phyloP scores from a whole-genome alignment of 176 grass and related monocot species.

The Alopecurus myosuroides region DNA sequence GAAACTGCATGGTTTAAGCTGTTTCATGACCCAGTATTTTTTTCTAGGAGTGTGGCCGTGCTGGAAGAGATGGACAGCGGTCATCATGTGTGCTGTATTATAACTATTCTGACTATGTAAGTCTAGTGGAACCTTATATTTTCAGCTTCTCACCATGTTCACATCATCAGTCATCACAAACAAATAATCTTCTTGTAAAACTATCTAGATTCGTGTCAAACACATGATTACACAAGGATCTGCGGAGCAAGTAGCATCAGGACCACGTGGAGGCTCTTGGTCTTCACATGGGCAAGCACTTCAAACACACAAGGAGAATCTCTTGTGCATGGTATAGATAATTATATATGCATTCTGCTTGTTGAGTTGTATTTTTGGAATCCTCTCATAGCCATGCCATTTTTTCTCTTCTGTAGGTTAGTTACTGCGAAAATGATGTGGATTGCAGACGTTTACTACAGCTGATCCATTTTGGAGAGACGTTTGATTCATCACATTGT shows the following conservation, averaged over 20 bases:
- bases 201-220: slow-evolving; percentile 63
- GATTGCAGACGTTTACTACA: slow-evolving; percentile 91
- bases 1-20: not conserved
- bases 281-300: slow-evolving; percentile 40
- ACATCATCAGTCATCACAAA: slow-evolving; percentile 5
- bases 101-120: slow-evolving; percentile 96
- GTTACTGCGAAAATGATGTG: slow-evolving; percentile 90
- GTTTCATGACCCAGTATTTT: not conserved
- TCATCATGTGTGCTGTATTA: slow-evolving; percentile 86
- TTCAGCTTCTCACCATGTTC: slow-evolving; percentile 2
- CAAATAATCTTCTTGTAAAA: slow-evolving; percentile 25
- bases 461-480: slow-evolving; percentile 91
- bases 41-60: slow-evolving; percentile 83
- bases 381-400: not conserved
- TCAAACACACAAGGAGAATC: slow-evolving; percentile 82
- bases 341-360: slow-evolving; percentile 18
- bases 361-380: slow-evolving; percentile 11
- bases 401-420: slow-evolving; percentile 49
- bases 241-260: slow-evolving; percentile 46
- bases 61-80: slow-evolving; percentile 76
- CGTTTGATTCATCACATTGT: slow-evolving; percentile 62
- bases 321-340: slow-evolving; percentile 74
- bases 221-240: slow-evolving; percentile 92
- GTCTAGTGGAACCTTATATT: slow-evolving; percentile 26
- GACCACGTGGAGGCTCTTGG: slow-evolving; percentile 7